phyloP scores from a whole-genome alignment of 148 eudicot species.

The Vaccinium corymbosum region DNA sequence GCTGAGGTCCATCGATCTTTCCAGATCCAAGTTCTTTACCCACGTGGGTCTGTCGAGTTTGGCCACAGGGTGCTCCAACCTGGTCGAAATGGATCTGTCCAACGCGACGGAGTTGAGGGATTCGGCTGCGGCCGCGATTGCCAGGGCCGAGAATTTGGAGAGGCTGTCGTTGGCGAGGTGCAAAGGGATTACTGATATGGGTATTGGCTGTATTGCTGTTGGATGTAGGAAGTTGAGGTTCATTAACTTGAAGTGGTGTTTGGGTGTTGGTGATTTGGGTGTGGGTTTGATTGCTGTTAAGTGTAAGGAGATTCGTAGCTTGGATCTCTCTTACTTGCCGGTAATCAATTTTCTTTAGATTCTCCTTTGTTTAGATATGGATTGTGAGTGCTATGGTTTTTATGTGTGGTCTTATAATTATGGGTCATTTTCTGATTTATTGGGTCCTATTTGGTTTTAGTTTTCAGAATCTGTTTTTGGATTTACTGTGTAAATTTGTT shows the following conservation, averaged over 20 bases:
- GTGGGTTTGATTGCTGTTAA: slow-evolving; percentile 86
- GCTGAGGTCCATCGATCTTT: slow-evolving; percentile 52
- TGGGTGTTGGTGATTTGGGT: slow-evolving; percentile 89
- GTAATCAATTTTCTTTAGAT: slow-evolving; percentile 28
- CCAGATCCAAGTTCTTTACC: slow-evolving; percentile 56
- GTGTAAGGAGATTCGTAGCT: slow-evolving; percentile 60
- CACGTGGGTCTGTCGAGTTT: slow-evolving; percentile 56
- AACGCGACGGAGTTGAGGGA: slow-evolving; percentile 69
- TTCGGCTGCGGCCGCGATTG: slow-evolving; percentile 53
- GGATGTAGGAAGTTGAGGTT: slow-evolving; percentile 75
- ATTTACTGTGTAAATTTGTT: background rate
- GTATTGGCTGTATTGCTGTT: slow-evolving; percentile 93
- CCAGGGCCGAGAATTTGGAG: slow-evolving; percentile 69
- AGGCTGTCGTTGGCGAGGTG: slow-evolving; percentile 73
- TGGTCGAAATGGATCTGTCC: slow-evolving; percentile 69
- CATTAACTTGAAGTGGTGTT: slow-evolving; percentile 80
- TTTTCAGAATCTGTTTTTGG: no score
- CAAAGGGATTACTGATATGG: slow-evolving; percentile 81
- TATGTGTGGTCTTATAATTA: background rate
- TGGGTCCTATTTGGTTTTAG: background rate
- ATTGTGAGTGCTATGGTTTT: background rate
- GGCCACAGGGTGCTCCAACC: slow-evolving; percentile 42
- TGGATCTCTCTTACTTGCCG: slow-evolving; percentile 95
- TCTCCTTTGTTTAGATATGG: background rate
- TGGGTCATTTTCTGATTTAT: background rate